These are phyloP conservation scores for Fusarium anguioides DNA, from an alignment of 2,329 filamentous ascomycete genomes.

Conservation along the genomic window DNA sequence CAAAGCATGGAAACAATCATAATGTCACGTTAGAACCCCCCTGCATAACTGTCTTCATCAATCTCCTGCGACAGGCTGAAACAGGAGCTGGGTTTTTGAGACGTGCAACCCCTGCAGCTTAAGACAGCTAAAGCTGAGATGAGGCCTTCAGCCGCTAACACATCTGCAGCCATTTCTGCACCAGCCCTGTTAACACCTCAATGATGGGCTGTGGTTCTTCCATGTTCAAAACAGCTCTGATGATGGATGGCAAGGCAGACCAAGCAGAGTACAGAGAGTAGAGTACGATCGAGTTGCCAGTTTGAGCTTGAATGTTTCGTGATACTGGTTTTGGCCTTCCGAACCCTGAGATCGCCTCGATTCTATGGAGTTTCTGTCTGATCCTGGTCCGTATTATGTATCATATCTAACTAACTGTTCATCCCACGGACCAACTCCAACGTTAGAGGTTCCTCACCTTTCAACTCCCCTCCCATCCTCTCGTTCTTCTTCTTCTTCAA, in stretches of 20 bases:
- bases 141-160: constrained; percentile 27
- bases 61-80: constrained; percentile 36
- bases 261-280: not conserved
- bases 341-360: constrained; percentile 28
- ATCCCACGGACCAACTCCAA: constrained; percentile 15
- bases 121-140: too few relatives aligned
- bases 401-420: constrained; percentile 33
- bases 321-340: not conserved
- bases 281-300: not conserved
- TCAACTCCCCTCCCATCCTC: constrained; percentile 29
- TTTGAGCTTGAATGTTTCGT: not conserved
- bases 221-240: constrained; percentile 19
- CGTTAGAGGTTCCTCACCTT: constrained; percentile 6
- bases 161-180: constrained; percentile 13
- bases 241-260: not conserved
- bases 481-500: constrained; percentile 25
- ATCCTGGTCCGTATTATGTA: constrained; percentile 19
- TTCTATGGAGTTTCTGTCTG: constrained; percentile 3
- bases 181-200: constrained; percentile 18
- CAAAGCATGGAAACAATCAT: not conserved
- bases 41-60: constrained; percentile 31
- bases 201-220: constrained; percentile 11
- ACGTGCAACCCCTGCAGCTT: constrained; percentile 24
- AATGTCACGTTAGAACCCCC: constrained; percentile 12
- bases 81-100: constrained; percentile 31